These are phyloP conservation scores for Ceratobasidium sp. DNA, from an alignment of 1,284 basidiomycete species.

Conservation along the genomic window DNA sequence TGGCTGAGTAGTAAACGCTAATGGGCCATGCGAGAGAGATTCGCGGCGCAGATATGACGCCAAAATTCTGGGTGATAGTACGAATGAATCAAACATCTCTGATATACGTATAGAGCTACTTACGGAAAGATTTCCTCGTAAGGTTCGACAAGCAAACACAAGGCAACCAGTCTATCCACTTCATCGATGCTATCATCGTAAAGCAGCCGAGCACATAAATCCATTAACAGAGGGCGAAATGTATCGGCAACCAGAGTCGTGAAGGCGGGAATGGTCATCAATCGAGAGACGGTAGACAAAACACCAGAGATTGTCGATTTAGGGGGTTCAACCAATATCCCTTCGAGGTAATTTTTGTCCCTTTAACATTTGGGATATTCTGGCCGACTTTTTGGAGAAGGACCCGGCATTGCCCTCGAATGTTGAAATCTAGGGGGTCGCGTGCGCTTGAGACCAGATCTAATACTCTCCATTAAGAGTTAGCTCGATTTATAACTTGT, in stretches of 20 bases:
- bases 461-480: not conserved
- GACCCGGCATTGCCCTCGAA: conserved; percentile 20
- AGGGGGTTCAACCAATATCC: conserved; percentile 24
- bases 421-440: conserved; percentile 32
- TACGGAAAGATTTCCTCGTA: conserved; percentile 80
- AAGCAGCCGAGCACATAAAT: conserved; percentile 75
- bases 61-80: conserved; percentile 54
- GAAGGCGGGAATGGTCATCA: conserved; percentile 59
- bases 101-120: conserved; percentile 48
- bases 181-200: conserved; percentile 54
- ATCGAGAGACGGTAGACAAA: conserved; percentile 55
- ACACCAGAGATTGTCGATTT: conserved; percentile 30
- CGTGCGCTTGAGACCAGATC: not conserved
- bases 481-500: not conserved
- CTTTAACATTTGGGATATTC: not conserved
- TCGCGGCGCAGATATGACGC: conserved; percentile 57
- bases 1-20: conserved; percentile 53
- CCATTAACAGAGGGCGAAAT: conserved; percentile 72
- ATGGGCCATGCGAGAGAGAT: conserved; percentile 61
- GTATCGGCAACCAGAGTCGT: conserved; percentile 62
- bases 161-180: conserved; percentile 63
- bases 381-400: conserved; percentile 15
- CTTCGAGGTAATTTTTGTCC: conserved; percentile 21
- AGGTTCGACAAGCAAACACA: conserved; percentile 67
- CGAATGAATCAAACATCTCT: conserved; percentile 1